Evolutionary conservation across 306 rosid species (phyloP).

Genomic region (Purshia tridentata): DNA sequence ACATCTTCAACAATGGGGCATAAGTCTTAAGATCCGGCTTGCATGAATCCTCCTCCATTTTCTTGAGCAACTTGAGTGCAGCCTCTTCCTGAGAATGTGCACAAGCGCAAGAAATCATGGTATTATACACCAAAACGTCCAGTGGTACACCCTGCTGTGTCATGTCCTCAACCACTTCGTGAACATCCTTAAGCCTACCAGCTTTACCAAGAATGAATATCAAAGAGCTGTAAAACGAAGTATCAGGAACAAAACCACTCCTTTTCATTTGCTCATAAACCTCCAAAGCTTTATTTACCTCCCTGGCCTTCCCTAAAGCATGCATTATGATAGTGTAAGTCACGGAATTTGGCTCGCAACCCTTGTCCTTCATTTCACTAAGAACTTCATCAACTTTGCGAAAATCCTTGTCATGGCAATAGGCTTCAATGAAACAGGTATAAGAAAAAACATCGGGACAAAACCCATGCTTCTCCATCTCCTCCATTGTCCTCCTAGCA

Average conservation of each 20-base stretch:
- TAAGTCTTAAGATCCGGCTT: slow-evolving; percentile 64
- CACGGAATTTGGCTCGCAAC: slow-evolving; percentile 65
- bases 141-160: slow-evolving; percentile 29
- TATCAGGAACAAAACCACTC: slow-evolving; percentile 21
- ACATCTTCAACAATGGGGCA: slow-evolving; percentile 78
- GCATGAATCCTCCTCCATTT: slow-evolving; percentile 66
- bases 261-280: slow-evolving; percentile 29
- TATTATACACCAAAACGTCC: slow-evolving; percentile 47
- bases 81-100: slow-evolving; percentile 65
- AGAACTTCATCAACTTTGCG: slow-evolving; percentile 69
- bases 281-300: slow-evolving; percentile 23
- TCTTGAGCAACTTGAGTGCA: slow-evolving; percentile 75
- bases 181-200: slow-evolving; percentile 25
- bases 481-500: slow-evolving; percentile 62
- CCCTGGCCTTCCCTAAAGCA: slow-evolving; percentile 33
- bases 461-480: slow-evolving; percentile 58
- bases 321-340: slow-evolving; percentile 31
- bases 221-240: slow-evolving; percentile 22
- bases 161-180: slow-evolving; percentile 26
- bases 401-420: slow-evolving; percentile 65
- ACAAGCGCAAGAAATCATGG: slow-evolving; percentile 68
- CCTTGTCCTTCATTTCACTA: slow-evolving; percentile 75
- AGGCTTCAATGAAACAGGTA: slow-evolving; percentile 53
- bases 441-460: slow-evolving; percentile 58
- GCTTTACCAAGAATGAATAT: slow-evolving; percentile 31